A percentile compares a stretch with the other conserved stretches of the same genome.
Evolutionary conservation across 169 alveolate species (phyloP).

Genomic region (Miamiensis avidus): DNA sequence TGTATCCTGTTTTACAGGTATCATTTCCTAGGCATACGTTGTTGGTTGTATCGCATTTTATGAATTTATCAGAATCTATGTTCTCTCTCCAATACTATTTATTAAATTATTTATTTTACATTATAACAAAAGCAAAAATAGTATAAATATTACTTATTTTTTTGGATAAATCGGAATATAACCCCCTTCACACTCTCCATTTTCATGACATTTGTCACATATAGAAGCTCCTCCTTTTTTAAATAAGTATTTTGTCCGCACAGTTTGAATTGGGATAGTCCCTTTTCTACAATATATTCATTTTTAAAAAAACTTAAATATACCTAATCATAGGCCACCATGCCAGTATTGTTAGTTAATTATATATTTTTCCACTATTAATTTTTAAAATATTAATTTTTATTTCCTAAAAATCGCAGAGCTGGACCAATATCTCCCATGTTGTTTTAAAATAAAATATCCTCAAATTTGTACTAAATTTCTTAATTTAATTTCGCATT

Average conservation of each 20-base stretch:
- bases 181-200: background rate
- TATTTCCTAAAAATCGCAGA: background rate
- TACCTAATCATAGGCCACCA: background rate
- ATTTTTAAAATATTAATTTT: no score
- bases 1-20: background rate
- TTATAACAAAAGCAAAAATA: background rate
- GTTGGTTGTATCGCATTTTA: background rate
- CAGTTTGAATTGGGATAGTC: background rate
- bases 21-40: background rate
- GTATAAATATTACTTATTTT: background rate
- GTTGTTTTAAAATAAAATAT: no score
- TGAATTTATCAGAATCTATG: background rate
- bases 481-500: background rate
- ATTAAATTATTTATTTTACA: no score
- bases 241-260: background rate
- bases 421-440: background rate
- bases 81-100: background rate
- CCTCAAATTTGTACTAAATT: background rate
- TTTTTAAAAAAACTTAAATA: no score
- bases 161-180: background rate
- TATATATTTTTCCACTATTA: background rate
- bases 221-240: background rate
- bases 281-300: background rate
- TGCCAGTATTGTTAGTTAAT: background rate
- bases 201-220: background rate